phyloP scores from a whole-genome alignment of 495 filamentous ascomycete species.

The Polyplosphaeria fusca region DNA sequence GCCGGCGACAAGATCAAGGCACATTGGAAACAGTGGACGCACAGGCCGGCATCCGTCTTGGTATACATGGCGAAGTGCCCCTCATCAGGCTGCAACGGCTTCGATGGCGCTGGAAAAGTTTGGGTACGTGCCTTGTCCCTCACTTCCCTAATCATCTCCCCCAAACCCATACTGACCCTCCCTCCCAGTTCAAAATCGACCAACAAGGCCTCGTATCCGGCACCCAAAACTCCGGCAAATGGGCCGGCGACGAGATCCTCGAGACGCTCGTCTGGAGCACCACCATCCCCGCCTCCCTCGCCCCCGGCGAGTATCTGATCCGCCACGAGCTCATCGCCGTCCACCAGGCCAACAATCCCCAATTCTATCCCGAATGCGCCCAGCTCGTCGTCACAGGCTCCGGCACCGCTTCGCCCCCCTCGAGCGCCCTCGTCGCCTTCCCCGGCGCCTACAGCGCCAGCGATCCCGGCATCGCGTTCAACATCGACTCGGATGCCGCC shows the following conservation, averaged over 20 bases:
- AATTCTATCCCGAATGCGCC: slow-evolving; percentile 47
- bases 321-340: slow-evolving; percentile 33
- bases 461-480: slow-evolving; percentile 29
- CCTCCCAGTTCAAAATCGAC: slow-evolving; percentile 38
- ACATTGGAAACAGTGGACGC: slow-evolving; percentile 32
- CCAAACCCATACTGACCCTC: slow-evolving; percentile 2
- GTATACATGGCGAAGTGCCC: slow-evolving; percentile 36
- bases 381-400: slow-evolving; percentile 44
- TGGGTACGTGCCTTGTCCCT: slow-evolving; percentile 12
- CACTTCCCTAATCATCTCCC: not conserved
- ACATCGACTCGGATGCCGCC: slow-evolving; percentile 28
- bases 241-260: slow-evolving; percentile 28
- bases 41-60: slow-evolving; percentile 28
- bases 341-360: slow-evolving; percentile 32
- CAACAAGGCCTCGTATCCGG: slow-evolving; percentile 26
- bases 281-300: slow-evolving; percentile 24
- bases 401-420: slow-evolving; percentile 35
- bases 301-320: slow-evolving; percentile 34
- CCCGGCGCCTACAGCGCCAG: slow-evolving; percentile 35
- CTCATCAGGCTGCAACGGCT: slow-evolving; percentile 18
- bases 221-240: slow-evolving; percentile 23
- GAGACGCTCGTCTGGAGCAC: slow-evolving; percentile 27
- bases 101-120: slow-evolving; percentile 21
- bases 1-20: slow-evolving; percentile 25
- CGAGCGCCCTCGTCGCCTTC: slow-evolving; percentile 39